A percentile compares a stretch with the other conserved stretches of the same genome.
Evolutionary conservation across 345 rosid species (phyloP).

Genomic region (Citrus hindsii): DNA sequence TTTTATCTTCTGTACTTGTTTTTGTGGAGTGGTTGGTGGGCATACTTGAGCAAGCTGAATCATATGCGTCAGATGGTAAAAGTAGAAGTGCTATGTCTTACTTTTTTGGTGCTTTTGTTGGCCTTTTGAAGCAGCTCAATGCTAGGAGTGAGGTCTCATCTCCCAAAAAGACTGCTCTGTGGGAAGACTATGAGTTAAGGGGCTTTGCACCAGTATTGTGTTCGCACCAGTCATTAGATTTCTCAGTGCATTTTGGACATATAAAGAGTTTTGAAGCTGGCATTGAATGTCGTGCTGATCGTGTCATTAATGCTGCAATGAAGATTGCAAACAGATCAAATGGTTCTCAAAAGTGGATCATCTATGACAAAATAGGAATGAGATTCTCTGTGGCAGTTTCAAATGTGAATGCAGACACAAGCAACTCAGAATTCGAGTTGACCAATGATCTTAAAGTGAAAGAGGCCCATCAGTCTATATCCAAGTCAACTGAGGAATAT

Average conservation of each 20-base stretch:
- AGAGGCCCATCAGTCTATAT: constrained; percentile 7
- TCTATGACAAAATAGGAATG: constrained; percentile 33
- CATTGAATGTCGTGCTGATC: constrained; percentile 43
- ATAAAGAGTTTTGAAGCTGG: constrained; percentile 42
- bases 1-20: constrained; percentile 69
- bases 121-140: constrained; percentile 44
- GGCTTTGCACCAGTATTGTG: constrained; percentile 64
- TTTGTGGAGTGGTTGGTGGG: constrained; percentile 69
- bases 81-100: constrained; percentile 46
- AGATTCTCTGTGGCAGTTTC: constrained; percentile 31
- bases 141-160: constrained; percentile 18
- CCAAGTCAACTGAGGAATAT: constrained; percentile 11
- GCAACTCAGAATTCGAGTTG: constrained; percentile 19
- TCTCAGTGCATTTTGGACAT: constrained; percentile 42
- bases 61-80: constrained; percentile 42
- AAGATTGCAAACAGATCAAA: constrained; percentile 52
- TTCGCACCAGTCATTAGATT: constrained; percentile 45
- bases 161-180: constrained; percentile 41
- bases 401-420: not conserved
- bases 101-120: constrained; percentile 49
- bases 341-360: constrained; percentile 50
- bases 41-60: constrained; percentile 40
- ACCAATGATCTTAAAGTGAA: constrained; percentile 9
- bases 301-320: constrained; percentile 52
- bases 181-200: constrained; percentile 91